Evolutionary conservation across 176 grass and related monocot genomes (phyloP).

Genomic region (Saccharum officinarum): DNA sequence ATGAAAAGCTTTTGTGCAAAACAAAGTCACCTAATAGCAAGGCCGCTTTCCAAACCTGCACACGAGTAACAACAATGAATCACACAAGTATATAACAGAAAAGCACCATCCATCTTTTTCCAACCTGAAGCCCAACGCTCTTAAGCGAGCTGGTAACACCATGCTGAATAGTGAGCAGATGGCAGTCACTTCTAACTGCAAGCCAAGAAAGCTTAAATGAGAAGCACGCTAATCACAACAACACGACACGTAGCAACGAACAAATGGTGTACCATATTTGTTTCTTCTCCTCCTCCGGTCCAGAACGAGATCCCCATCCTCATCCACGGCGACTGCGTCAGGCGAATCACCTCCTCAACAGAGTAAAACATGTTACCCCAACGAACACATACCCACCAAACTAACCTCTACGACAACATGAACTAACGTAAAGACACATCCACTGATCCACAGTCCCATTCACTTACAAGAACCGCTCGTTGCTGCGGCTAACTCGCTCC

Average conservation of each 20-base stretch:
- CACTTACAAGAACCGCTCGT: slow-evolving; percentile 13
- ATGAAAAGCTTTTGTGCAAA: slow-evolving; percentile 65
- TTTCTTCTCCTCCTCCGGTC: slow-evolving; percentile 43
- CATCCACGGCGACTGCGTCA: slow-evolving; percentile 47
- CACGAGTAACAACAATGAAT: neutral
- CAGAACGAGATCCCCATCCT: slow-evolving; percentile 80
- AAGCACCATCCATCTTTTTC: neutral
- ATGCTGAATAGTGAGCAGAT: slow-evolving; percentile 65
- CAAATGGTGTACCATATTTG: slow-evolving; percentile 7
- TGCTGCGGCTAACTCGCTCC: neutral
- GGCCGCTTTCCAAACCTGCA: slow-evolving; percentile 82
- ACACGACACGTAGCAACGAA: neutral
- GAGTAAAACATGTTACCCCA: neutral
- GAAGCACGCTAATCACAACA: neutral
- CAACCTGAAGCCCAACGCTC: slow-evolving; percentile 77
- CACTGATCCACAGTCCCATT: neutral
- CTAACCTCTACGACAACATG: neutral
- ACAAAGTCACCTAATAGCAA: slow-evolving; percentile 69
- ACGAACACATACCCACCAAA: neutral
- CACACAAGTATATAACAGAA: neutral
- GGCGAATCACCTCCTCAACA: slow-evolving; percentile 5
- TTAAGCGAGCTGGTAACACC: slow-evolving; percentile 71
- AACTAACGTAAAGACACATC: slow-evolving; percentile 9
- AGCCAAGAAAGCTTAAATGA: neutral
- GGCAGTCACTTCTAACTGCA: slow-evolving; percentile 49